Percentiles rank a stretch among this genome's conserved stretches.
phyloP scores from a whole-genome alignment of 2,329 filamentous ascomycete species.

The Hypocreales sp. region DNA sequence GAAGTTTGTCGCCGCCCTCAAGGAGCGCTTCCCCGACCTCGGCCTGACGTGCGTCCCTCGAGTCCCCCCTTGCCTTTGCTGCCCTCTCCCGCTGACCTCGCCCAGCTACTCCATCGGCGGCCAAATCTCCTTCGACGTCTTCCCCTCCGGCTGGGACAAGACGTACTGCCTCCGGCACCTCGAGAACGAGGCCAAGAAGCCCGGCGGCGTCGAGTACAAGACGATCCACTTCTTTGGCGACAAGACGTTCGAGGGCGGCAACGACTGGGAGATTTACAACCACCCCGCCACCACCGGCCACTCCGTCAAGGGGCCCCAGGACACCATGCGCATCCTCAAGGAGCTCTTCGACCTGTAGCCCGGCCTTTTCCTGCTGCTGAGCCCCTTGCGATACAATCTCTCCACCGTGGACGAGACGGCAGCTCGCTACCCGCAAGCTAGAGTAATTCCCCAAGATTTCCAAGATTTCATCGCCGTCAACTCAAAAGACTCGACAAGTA shows the following conservation, averaged over 20 bases:
- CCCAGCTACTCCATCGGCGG: slow-evolving; percentile 81
- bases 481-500: too few relatives aligned
- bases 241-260: slow-evolving; percentile 82
- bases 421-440: too few relatives aligned
- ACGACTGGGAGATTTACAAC: slow-evolving; percentile 87
- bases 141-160: slow-evolving; percentile 96
- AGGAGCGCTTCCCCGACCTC: slow-evolving; percentile 37
- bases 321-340: slow-evolving; percentile 67
- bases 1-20: slow-evolving; percentile 36
- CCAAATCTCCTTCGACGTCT: slow-evolving; percentile 96
- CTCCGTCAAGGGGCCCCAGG: slow-evolving; percentile 63
- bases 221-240: slow-evolving; percentile 97
- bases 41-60: slow-evolving; percentile 57
- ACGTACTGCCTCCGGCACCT: slow-evolving; percentile 88
- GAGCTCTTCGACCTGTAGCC: slow-evolving; percentile 56
- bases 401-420: too few relatives aligned
- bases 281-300: slow-evolving; percentile 77
- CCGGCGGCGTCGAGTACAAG: slow-evolving; percentile 61
- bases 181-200: slow-evolving; percentile 58
- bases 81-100: slow-evolving; percentile 1
- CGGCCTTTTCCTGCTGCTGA: neutral
- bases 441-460: too few relatives aligned
- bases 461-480: too few relatives aligned
- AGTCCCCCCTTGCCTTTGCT: slow-evolving; percentile 1
- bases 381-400: too few relatives aligned